Base-by-base conservation (phyloP, 1,284 basidiomycete genomes). In the Melanopsichium pennsylvanicum region DNA sequence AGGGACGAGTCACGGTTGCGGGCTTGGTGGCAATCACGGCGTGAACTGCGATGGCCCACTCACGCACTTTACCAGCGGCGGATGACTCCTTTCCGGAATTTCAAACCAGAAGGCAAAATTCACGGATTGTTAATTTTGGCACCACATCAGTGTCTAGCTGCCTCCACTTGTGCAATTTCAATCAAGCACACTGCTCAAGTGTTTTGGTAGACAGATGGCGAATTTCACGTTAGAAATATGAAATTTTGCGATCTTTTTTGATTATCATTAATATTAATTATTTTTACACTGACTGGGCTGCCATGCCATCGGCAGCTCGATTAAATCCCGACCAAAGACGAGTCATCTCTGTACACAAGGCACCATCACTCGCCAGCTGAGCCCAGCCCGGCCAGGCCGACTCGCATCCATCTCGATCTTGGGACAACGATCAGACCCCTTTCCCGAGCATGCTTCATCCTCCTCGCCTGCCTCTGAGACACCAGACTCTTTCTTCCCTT, bases 31-130 rank as follows among this genome's bases (percentile, higher is more conserved):
- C 49, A 47, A 60, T 60, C 43, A 26, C 57, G 57, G 57, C 43
- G 44, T 39, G 43, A 48, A 52, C 12, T 5, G 31, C 23, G 16
- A 29, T 29, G 27, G 13, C 13, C 27, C 27, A 8, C 27, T 37
- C n/a, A 13, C 29, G 21, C 21, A 38, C 23, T 7, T 26, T 2
- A 9, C 5, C 9, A 18, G 4, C 5, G 34, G 27, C 59, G 59
- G 47, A 50, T 62, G 59, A 62, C 59, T 62, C 59, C 51, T 46
- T 38, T 55, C 59, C 59, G 43, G 18, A 34, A 56, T 35, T 48
- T 38, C 16, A 19, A 19, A n/a, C n/a, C n/a, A n/a, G n/a, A n/a
- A n/a, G n/a, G n/a, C n/a, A 12, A 22, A 23, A n/a, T 31, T 21
- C 41, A 4, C 18, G 4, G 15, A 25, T 31, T 18, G 19, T 31